A percentile compares a stretch with the other conserved stretches of the same genome.
phyloP scores from a whole-genome alignment of 495 filamentous ascomycete genomes.

The Neurospora sp. region DNA sequence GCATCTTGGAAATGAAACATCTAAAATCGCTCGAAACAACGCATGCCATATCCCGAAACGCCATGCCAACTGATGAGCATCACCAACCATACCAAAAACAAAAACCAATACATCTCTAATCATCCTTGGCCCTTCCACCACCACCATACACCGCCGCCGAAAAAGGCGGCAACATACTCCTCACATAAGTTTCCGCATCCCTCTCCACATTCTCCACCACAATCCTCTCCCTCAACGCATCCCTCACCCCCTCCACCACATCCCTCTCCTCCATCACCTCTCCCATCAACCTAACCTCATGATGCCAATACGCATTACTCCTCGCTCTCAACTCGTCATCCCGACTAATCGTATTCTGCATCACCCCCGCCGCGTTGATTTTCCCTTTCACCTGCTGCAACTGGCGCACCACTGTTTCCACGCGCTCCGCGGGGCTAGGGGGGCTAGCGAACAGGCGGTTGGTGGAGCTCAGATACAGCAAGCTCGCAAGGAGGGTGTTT shows the following conservation, averaged over 20 bases:
- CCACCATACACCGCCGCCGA: constrained; percentile 6
- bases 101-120: neutral
- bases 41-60: neutral
- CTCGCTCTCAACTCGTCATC: constrained; percentile 42
- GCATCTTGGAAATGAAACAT: neutral
- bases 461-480: constrained; percentile 67
- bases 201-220: constrained; percentile 36
- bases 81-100: neutral
- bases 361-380: constrained; percentile 40
- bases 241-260: constrained; percentile 46
- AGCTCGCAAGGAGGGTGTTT: constrained; percentile 48
- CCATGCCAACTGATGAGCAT: neutral
- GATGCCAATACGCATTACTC: constrained; percentile 39
- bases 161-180: constrained; percentile 30
- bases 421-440: constrained; percentile 34
- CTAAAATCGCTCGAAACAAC: neutral
- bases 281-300: constrained; percentile 43
- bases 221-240: constrained; percentile 42
- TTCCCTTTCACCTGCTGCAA: constrained; percentile 32
- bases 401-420: constrained; percentile 31
- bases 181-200: constrained; percentile 46
- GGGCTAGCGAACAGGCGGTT: constrained; percentile 49
- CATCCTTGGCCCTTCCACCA: neutral
- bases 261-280: constrained; percentile 52
- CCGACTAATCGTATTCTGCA: constrained; percentile 44